Conservation (phyloP, 768 basidiomycete species). For the Sarcomyxa edulis region DNA sequence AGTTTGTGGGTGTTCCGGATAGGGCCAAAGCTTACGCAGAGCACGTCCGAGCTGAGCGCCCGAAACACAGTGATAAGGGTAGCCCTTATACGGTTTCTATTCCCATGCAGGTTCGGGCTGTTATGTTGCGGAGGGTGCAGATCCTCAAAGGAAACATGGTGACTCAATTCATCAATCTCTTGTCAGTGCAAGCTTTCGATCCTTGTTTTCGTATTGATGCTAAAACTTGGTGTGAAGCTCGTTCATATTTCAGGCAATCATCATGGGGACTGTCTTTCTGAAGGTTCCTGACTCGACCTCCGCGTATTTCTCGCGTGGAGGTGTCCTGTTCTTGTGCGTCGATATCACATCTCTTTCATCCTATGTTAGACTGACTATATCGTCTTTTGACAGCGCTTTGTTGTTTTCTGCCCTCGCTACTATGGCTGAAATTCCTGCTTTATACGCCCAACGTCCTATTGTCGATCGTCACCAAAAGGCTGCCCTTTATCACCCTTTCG, state of each 20-base stretch:
- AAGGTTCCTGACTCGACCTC: constrained; percentile 43
- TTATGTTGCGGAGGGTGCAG: constrained; percentile 34
- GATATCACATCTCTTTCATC: neutral
- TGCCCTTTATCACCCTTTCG: constrained; percentile 58
- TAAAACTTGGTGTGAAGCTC: constrained; percentile 25
- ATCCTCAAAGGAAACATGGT: constrained; percentile 28
- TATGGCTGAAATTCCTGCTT: constrained; percentile 43
- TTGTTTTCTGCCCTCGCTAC: constrained; percentile 41
- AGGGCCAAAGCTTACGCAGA: constrained; percentile 32
- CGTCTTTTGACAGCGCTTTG: constrained; percentile 28
- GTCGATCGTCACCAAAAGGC: constrained; percentile 51
- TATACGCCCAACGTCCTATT: constrained; percentile 56
- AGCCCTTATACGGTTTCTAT: constrained; percentile 33
- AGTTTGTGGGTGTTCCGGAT: constrained; percentile 39
- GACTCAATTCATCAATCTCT: constrained; percentile 21
- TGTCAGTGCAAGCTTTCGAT: constrained; percentile 18
- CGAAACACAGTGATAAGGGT: constrained; percentile 32
- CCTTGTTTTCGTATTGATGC: too few relatives aligned
- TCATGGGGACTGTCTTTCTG: constrained; percentile 61
- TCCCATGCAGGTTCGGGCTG: constrained; percentile 30
- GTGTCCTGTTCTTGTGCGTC: constrained; percentile 66
- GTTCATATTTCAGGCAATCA: constrained; percentile 30
- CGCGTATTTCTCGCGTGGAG: constrained; percentile 65
- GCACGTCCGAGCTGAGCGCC: constrained; percentile 47
- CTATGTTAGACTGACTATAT: neutral